Evolutionary conservation across 129 eudicot genomes (phyloP), one percentile per base, ranked within the genome.

Genomic region (Saposhnikovia divaricata): DNA sequence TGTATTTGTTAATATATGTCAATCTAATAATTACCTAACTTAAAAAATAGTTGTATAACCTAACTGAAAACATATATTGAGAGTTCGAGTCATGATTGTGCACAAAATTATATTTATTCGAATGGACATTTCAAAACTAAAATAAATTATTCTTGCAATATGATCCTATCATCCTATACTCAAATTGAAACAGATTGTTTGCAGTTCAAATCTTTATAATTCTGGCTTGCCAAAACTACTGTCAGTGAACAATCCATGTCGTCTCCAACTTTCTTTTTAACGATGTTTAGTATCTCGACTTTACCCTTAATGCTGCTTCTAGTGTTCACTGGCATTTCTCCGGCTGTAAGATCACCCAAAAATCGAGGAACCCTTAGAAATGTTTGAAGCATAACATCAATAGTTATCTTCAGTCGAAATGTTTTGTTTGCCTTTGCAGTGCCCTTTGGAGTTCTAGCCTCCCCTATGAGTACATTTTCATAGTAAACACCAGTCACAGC

Each of bases 341-440:
- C 72, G 1, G 81, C 39, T 8, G 12, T 28, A 38, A 82, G 72
- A 82, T 82, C 80, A n/a, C 25, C 78, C 43, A 19, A 15, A 13
- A 82, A 55, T 38, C 81, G 48, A 1, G 77, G 69, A 14, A 76
- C 77, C 4, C 37, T 63, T 48, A 77, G 2, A 6, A 82, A 16
- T n/a, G 51, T 77, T 15, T 69, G 71, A 1, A 82, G 70, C 77
- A 76, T 66, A 48, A 77, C 70, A 48, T 66, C 78, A n/a, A 77
- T n/a, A 8, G 45, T 63, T 3, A 77, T 40, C 9, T 37, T 77
- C 78, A 82, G 53, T 6, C 18, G 25, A 46, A 82, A 14, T 10
- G 85, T 82, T 11, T 72, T 15, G n/a, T 80, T 38, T 3, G 85
- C 85, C 59, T 72, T 69, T 34, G 80, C 81, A 70, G 34, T 38